phyloP scores from a whole-genome alignment of 208 protist genomes.

The Crithidia acanthocephali region DNA sequence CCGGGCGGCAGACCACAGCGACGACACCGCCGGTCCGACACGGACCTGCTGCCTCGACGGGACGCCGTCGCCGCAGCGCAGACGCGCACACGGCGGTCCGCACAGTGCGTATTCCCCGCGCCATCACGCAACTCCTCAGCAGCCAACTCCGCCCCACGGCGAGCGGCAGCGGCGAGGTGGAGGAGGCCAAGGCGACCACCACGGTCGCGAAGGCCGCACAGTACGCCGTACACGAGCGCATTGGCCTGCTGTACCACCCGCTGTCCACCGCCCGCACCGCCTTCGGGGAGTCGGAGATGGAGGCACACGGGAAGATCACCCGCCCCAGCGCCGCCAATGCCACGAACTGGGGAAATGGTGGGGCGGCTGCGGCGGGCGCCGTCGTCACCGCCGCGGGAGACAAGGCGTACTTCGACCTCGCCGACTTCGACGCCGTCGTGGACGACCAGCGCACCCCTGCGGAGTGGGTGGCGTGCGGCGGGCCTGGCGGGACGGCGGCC shows the following conservation, averaged over 20 bases:
- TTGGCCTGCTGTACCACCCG: conserved; percentile 70
- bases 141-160: not conserved
- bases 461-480: conserved; percentile 85
- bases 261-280: conserved; percentile 67
- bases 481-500: conserved; percentile 61
- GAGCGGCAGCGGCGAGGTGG: not conserved
- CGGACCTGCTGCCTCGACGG: not conserved
- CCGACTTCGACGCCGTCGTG: conserved; percentile 87
- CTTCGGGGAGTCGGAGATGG: conserved; percentile 67
- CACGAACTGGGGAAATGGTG: not conserved
- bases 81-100: conserved; percentile 10
- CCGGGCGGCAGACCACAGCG: not conserved
- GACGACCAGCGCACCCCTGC: conserved; percentile 72
- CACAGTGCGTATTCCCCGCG: conserved; percentile 24
- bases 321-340: not conserved
- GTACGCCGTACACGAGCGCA: conserved; percentile 46
- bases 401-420: conserved; percentile 76
- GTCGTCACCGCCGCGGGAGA: conserved; percentile 1
- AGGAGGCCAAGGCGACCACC: not conserved
- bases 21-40: not conserved
- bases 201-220: conserved; percentile 10
- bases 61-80: conserved; percentile 9
- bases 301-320: conserved; percentile 20
- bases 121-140: conserved; percentile 18
- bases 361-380: not conserved